Percentiles rank a stretch among this genome's conserved stretches.
Conservation (phyloP, 306 rosid species). For the Vachellia collinsii region DNA sequence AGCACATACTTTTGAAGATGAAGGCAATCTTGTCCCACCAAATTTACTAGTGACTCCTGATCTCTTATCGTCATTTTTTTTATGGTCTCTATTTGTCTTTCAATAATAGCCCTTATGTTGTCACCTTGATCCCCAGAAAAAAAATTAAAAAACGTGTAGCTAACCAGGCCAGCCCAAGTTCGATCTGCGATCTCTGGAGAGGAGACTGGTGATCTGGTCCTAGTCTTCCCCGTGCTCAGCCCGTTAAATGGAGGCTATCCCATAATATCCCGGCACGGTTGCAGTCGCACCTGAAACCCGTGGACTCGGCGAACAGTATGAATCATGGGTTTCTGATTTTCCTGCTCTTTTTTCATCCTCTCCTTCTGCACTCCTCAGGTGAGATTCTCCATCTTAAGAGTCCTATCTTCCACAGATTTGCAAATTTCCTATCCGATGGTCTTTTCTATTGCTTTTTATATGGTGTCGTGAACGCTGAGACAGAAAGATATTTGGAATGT, state of each 20-base stretch:
- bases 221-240: constrained; percentile 10
- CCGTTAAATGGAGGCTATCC: constrained; percentile 36
- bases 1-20: too few relatives aligned
- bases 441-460: background rate
- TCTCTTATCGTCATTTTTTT: too few relatives aligned
- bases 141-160: too few relatives aligned
- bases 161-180: background rate
- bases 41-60: too few relatives aligned
- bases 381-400: constrained; percentile 24
- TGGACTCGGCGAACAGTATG: constrained; percentile 35
- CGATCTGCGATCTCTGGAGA: background rate
- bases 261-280: constrained; percentile 32
- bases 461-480: background rate
- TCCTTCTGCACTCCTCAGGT: constrained; percentile 57
- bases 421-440: background rate
- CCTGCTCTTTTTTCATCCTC: constrained; percentile 55
- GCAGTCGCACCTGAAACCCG: constrained; percentile 30
- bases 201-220: too few relatives aligned
- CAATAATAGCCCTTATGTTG: too few relatives aligned
- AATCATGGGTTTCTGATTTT: constrained; percentile 49
- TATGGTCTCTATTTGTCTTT: too few relatives aligned
- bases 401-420: constrained; percentile 26
- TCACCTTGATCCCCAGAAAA: too few relatives aligned
- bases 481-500: background rate
- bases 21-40: too few relatives aligned